These are phyloP conservation scores for Phragmites australis DNA, from an alignment of 176 grass and related monocot genomes.

Conservation along the genomic window DNA sequence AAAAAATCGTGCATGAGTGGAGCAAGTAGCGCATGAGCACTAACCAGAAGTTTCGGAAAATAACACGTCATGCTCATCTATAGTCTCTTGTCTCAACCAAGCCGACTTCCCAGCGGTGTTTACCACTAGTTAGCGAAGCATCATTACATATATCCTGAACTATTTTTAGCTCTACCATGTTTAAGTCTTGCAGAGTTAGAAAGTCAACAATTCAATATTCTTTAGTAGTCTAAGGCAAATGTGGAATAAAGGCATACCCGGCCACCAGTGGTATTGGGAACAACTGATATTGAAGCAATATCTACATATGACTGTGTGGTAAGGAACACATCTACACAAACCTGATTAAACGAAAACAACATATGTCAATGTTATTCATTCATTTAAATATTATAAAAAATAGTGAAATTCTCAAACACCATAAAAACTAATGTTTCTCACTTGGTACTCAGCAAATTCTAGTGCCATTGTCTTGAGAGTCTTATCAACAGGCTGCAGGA, in stretches of 20 bases:
- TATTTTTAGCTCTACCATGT: not conserved
- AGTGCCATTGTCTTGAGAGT: constrained; percentile 85
- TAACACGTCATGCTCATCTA: not conserved
- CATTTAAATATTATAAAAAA: constrained; percentile 9
- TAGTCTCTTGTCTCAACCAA: not conserved
- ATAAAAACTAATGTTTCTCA: constrained; percentile 44
- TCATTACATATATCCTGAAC: not conserved
- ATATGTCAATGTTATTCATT: not conserved
- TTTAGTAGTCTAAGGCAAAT: not conserved
- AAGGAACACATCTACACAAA: constrained; percentile 87
- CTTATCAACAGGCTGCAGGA: constrained; percentile 77
- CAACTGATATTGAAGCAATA: constrained; percentile 75
- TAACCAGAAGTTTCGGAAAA: no score
- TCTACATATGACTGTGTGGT: constrained; percentile 69
- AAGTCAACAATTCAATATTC: not conserved
- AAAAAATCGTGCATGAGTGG: no score
- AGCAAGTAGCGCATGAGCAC: no score
- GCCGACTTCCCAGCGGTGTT: not conserved
- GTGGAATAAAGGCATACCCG: constrained; percentile 49
- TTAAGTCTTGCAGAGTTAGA: constrained; percentile 18
- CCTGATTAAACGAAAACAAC: constrained; percentile 45
- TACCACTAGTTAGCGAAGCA: not conserved
- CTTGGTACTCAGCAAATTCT: constrained; percentile 90
- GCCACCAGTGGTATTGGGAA: constrained; percentile 68
- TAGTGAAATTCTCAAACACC: constrained; percentile 14